These are phyloP conservation scores for Calocybe gangraenosa DNA, from an alignment of 768 basidiomycete genomes.

Conservation along the genomic window DNA sequence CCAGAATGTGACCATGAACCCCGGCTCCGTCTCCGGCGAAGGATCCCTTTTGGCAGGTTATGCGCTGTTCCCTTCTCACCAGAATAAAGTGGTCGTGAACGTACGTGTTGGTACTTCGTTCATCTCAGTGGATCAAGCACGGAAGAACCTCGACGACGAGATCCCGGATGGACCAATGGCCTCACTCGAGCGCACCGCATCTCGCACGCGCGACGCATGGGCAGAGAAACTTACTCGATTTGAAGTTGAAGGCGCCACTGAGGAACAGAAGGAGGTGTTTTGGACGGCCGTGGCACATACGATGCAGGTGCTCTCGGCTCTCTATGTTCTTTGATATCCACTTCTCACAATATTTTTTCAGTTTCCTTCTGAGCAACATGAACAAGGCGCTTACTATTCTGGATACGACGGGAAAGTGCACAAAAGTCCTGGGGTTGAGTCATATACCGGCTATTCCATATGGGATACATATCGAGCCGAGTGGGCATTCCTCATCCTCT, in stretches of 20 bases:
- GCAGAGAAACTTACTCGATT: slow-evolving; percentile 52
- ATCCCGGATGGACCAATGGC: slow-evolving; percentile 32
- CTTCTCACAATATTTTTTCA: slow-evolving; percentile 21
- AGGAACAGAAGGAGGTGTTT: slow-evolving; percentile 42
- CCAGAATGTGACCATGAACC: slow-evolving; percentile 35
- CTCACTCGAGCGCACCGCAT: slow-evolving; percentile 49
- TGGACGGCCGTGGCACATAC: slow-evolving; percentile 65
- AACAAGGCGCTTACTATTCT: slow-evolving; percentile 67
- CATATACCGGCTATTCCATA: slow-evolving; percentile 78
- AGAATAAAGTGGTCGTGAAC: slow-evolving; percentile 42
- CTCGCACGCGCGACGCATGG: slow-evolving; percentile 49
- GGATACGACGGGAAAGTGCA: slow-evolving; percentile 70
- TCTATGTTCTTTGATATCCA: not conserved
- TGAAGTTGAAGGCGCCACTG: slow-evolving; percentile 42
- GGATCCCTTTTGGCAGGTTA: slow-evolving; percentile 52
- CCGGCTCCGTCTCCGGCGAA: slow-evolving; percentile 23
- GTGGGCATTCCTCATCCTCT: slow-evolving; percentile 76
- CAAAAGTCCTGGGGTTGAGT: slow-evolving; percentile 39
- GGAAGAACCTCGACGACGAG: slow-evolving; percentile 43
- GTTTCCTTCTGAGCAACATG: slow-evolving; percentile 76
- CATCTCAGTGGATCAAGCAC: slow-evolving; percentile 66
- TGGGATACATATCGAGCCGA: slow-evolving; percentile 81
- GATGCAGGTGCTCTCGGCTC: slow-evolving; percentile 38
- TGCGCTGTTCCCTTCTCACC: slow-evolving; percentile 35
- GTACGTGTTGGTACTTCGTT: slow-evolving; percentile 76